Base-by-base conservation (phyloP, 768 basidiomycete species). In the Boletus coccyginus region DNA sequence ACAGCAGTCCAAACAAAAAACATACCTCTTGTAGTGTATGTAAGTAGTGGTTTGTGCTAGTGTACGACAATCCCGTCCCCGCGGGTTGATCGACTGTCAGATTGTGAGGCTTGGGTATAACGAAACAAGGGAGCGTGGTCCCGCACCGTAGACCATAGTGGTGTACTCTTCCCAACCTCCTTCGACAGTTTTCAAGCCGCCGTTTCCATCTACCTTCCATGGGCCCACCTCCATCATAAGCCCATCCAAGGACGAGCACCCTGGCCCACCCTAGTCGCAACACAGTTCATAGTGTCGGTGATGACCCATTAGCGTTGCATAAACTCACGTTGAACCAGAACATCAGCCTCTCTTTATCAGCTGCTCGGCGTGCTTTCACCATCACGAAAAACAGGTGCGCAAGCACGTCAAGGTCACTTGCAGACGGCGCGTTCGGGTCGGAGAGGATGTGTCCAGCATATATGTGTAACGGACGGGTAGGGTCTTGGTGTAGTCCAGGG, bases 211-310 rank as follows among this genome's bases (percentile, higher is more conserved):
- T 72, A 87, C 74, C 60, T 82, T 82, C 84, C 93, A 96, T 5
- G 96, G 95, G 0, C 96, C 96, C n/a, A 95, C 79, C 65, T 98
- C 96, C 93, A 98, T 95, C 88, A 98, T 89, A 17, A 94, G 80
- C 3, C 96, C 96, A 64, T 98, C 96, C 68, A 98, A 98, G 1
- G 92, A 94, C 0, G 94, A 97, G 71, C 97, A 98, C 31, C 97
- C 97, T 19, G 96, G 96, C 2, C 96, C 96, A 19, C 94, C 94
- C 92, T 95, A 63, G 19, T 44, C 12, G 41, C 16, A 32, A 49
- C 38, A 39, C 12, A 17, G 29, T 39, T 50, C 44, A 60, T 46
- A 27, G 27, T 27, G 46, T 19, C 17, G 17, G 27, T 11, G 40
- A 36, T 32, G 41, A 57, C 4, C 17, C n/a, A 38, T 21, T 7